Evolutionary conservation across 176 grass and related monocot species (phyloP), one percentile per base, ranked within the genome.

Genomic region (Poa pratensis): DNA sequence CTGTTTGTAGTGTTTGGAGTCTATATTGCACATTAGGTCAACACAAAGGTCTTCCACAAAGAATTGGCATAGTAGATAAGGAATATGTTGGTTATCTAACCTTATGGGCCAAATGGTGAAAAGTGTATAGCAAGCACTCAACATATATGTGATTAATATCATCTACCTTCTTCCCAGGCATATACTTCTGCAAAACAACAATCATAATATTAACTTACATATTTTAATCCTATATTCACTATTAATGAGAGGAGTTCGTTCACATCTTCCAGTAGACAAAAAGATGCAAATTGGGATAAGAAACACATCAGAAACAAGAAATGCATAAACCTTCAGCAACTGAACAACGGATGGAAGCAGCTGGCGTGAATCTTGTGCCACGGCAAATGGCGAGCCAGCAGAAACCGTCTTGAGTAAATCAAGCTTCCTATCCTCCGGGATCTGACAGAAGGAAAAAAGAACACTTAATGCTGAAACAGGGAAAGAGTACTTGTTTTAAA

Each of bases 1-100:
- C 94, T 99, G 73, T 99, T 99, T 54, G 96, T 99, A 15, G 94
- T 94, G 79, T 99, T 99, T 80, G 96, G 96, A 76, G 94, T 96
- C 96, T 99, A 77, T 64, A 91, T 82, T 73, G 57, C 55, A 89
- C 51, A 76, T 62, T 53, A 75, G 80, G 15, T 90, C 37, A 90
- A 64, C 75, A 86, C 49, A 80, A 70, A 70, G 27, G 16, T 48
- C 68, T 54, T 81, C 27, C 54, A 43, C 16, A 22, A 78, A 61
- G 30, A 70, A 45, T 72, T 84, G 40, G 40, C 57, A 86, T 69
- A 84, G 80, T 59, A 59, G 17, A 57, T 77, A 80, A 73, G 15
- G 28, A 84, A 84, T 20, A 76, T 50, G 30, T 43, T n/a, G 63
- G 66, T 72, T 10, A 86, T 65, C 73, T 66, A 84, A 99, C 96